Evolutionary conservation across 1,284 basidiomycete species (phyloP), one percentile per base, ranked within the genome.

Genomic region (Apiotrichum siamense): DNA sequence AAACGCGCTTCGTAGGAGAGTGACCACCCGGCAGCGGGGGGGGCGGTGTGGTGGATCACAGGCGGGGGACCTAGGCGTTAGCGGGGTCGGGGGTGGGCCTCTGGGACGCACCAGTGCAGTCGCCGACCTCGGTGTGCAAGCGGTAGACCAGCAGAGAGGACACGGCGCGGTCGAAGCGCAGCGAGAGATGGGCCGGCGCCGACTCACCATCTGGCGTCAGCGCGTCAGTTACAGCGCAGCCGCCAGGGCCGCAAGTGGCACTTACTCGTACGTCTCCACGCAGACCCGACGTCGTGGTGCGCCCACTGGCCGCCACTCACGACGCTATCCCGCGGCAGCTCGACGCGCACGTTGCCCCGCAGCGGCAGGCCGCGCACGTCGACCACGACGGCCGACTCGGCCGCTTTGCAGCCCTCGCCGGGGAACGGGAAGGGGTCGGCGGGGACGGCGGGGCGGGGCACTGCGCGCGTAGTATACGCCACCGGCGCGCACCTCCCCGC

Each of bases 1-100:
- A 85, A 88, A 56, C 88, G 85, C 0, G 79, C 78, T 73, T 93
- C 89, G 25, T 77, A 44, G 78, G 84, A 81, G 0, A 74, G 75
- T 26, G 78, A 72, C 9, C 88, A 73, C 7, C 86, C 68, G 3
- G 84, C 82, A 12, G 79, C 18, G 84, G 73, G 9, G 81, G 62
- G 1, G 77, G 63, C 10, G 11, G 24, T 23, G 33, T 48, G 58
- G 44, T 57, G 52, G 24, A 65, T 33, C 6, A 63, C 45, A 1
- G 67, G 59, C 9, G 50, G 47, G n/a, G 25, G 32, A 11, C 56
- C 59, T 64, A 35, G 15, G 20, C 9, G 40, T 39, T 31, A 54
- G 48, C 18, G 18, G 7, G 11, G 20, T n/a, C 43, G 4, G n/a
- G n/a, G n/a, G n/a, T n/a, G n/a, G n/a, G n/a, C 35, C 15, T 12